Conservation (phyloP, 306 rosid species). For the Citrullus amarus region DNA sequence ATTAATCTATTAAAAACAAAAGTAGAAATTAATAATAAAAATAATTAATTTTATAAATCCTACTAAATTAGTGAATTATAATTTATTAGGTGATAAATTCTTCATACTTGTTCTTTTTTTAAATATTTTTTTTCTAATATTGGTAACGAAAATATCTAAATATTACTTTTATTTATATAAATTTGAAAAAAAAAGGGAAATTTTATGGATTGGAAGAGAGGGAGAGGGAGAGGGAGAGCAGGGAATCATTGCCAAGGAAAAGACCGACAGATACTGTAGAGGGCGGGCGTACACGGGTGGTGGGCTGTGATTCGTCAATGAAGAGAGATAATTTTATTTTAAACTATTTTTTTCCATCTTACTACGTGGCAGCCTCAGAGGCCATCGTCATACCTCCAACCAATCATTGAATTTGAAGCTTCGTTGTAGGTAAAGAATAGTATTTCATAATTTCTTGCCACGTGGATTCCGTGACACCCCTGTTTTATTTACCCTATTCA, state of each 20-base stretch:
- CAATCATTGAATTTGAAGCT: conserved; percentile 6
- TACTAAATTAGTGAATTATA: too few relatives aligned
- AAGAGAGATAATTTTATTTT: background rate
- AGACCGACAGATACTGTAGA: conserved; percentile 5
- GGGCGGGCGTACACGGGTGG: conserved; percentile 6
- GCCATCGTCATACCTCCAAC: background rate
- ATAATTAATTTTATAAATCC: too few relatives aligned
- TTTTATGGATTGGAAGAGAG: too few relatives aligned
- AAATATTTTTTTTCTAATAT: too few relatives aligned
- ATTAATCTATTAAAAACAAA: too few relatives aligned
- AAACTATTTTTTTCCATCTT: background rate
- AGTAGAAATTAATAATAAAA: too few relatives aligned
- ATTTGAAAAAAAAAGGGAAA: too few relatives aligned
- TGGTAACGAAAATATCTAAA: too few relatives aligned
- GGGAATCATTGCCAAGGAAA: background rate
- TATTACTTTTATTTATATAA: too few relatives aligned
- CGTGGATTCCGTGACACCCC: background rate
- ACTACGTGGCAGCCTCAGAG: background rate
- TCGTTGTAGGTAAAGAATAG: background rate
- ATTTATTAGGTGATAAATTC: too few relatives aligned
- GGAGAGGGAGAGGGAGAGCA: background rate
- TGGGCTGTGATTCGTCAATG: background rate
- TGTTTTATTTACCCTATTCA: too few relatives aligned
- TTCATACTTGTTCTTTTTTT: too few relatives aligned
- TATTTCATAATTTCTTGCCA: background rate